Percentiles rank a stretch among this genome's conserved stretches.
Evolutionary conservation across 352 stramenopile genomes (phyloP).

Genomic region (Globisporangium nagaii): DNA sequence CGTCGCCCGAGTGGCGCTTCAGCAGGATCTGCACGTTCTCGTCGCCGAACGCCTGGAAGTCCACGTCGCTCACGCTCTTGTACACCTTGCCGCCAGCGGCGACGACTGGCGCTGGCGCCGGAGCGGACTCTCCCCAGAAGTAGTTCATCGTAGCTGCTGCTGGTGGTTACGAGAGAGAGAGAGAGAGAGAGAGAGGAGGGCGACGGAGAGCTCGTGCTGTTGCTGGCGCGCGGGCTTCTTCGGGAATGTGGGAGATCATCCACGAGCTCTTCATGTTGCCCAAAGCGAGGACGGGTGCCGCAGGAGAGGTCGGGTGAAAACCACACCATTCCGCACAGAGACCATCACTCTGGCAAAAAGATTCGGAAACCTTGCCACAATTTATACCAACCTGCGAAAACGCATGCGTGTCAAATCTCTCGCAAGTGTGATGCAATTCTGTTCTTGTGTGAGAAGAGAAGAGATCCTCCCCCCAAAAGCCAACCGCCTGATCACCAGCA

Average conservation of each 20-base stretch:
- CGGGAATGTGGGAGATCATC: neutral
- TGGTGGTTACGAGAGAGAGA: neutral
- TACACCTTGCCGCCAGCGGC: conserved; percentile 25
- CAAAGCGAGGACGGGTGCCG: no score
- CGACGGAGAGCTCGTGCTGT: neutral
- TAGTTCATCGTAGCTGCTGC: conserved; percentile 15
- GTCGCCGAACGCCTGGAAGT: conserved; percentile 56
- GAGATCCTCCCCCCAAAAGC: no score
- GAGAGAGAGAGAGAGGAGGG: neutral
- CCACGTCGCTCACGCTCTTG: conserved; percentile 43
- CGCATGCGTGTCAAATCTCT: neutral
- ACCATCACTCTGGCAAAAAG: no score
- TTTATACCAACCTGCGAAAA: no score
- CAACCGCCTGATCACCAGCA: no score
- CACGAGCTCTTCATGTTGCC: neutral
- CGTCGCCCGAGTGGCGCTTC: conserved; percentile 45
- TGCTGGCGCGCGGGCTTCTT: neutral
- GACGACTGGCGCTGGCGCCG: neutral
- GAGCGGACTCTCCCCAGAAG: conserved; percentile 12
- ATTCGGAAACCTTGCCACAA: neutral
- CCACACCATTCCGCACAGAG: no score
- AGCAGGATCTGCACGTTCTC: conserved; percentile 68
- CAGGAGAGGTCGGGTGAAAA: no score
- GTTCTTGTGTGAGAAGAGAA: no score
- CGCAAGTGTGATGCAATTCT: no score